phyloP scores from a whole-genome alignment of 768 basidiomycete species.

The Heimioporus sp. region DNA sequence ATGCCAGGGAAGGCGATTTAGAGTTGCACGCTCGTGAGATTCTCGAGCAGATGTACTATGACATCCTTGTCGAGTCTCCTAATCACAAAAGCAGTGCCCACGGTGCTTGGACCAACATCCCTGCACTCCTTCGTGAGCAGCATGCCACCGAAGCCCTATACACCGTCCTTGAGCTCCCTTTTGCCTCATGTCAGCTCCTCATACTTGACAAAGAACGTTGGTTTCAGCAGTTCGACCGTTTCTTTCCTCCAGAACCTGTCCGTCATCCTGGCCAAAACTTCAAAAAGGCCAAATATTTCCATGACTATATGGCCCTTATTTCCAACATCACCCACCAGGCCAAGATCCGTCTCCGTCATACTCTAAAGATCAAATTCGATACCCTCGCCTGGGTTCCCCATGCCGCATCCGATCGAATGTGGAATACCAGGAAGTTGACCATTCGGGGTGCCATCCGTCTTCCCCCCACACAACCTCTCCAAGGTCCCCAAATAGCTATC shows the following conservation, averaged over 20 bases:
- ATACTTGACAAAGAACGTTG: no score
- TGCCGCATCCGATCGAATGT: neutral
- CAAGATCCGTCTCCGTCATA: neutral
- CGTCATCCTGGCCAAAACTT: neutral
- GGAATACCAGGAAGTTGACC: neutral
- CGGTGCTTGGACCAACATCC: neutral
- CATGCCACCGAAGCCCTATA: neutral
- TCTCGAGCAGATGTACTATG: neutral
- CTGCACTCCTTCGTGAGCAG: neutral
- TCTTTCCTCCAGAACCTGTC: neutral
- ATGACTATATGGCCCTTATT: neutral
- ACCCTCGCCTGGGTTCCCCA: neutral
- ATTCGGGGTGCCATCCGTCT: no score
- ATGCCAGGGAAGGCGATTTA: neutral
- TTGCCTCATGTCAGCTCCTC: slow-evolving; percentile 8
- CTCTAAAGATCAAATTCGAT: neutral
- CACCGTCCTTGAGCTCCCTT: slow-evolving; percentile 7
- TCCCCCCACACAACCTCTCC: neutral
- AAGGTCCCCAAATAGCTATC: neutral
- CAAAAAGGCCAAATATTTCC: neutral
- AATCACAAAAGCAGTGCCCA: neutral
- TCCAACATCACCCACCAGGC: neutral
- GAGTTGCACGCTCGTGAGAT: neutral
- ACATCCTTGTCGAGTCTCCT: neutral
- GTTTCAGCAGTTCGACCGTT: neutral